Evolutionary conservation across 2,329 filamentous ascomycete species (phyloP).

Genomic region (Cytospora leucostoma): DNA sequence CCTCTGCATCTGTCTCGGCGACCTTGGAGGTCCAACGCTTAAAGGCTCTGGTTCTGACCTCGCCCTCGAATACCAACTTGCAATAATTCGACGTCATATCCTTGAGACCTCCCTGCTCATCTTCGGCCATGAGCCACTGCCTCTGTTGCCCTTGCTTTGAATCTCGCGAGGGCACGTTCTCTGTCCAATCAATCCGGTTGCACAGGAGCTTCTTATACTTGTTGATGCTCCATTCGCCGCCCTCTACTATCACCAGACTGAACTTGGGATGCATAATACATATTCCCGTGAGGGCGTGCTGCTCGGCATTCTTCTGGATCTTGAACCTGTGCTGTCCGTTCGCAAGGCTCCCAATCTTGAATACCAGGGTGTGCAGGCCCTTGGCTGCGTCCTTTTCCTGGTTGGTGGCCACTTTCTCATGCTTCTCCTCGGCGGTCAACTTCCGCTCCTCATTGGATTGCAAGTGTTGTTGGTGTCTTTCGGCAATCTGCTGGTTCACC

Average conservation of each 20-base stretch:
- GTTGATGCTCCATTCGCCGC: constrained; percentile 78
- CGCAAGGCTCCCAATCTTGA: constrained; percentile 84
- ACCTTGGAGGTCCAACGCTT: constrained; percentile 85
- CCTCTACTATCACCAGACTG: constrained; percentile 89
- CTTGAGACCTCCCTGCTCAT: constrained; percentile 75
- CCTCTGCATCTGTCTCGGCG: constrained; percentile 91
- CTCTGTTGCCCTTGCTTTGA: constrained; percentile 64
- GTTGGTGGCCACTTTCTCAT: constrained; percentile 79
- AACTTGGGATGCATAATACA: constrained; percentile 89
- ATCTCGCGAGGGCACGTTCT: constrained; percentile 73
- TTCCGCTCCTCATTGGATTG: constrained; percentile 80
- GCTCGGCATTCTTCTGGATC: constrained; percentile 88
- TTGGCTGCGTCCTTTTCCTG: constrained; percentile 87
- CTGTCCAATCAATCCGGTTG: constrained; percentile 91
- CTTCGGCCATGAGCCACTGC: constrained; percentile 77
- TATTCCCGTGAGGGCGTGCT: constrained; percentile 83
- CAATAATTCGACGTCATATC: constrained; percentile 84
- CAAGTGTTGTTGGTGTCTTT: constrained; percentile 78
- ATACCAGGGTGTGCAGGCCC: constrained; percentile 83
- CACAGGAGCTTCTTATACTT: constrained; percentile 93
- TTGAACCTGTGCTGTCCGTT: constrained; percentile 95
- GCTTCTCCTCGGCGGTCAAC: constrained; percentile 82
- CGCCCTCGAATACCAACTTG: constrained; percentile 85
- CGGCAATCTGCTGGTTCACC: constrained; percentile 89
- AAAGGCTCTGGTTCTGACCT: constrained; percentile 78